Evolutionary conservation across 306 rosid species (phyloP).

Genomic region (Prunus campanulata): DNA sequence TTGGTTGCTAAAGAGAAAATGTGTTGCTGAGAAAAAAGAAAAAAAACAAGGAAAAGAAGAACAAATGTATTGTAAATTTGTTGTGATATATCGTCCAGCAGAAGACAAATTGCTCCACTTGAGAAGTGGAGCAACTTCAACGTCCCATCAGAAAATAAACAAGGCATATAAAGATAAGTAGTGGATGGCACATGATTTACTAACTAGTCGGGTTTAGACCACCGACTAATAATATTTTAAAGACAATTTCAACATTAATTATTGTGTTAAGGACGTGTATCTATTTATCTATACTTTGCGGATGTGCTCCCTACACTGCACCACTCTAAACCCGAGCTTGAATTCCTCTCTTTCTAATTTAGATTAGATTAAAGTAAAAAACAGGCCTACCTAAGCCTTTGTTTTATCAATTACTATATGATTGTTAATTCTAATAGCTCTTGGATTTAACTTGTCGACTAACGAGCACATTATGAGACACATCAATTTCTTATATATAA

Average conservation of each 20-base stretch:
- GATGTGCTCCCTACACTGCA: too few species aligned
- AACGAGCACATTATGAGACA: too few species aligned
- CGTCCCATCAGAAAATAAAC: not conserved
- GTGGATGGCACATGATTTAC: not conserved
- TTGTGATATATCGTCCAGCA: too few species aligned
- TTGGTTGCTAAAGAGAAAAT: not conserved
- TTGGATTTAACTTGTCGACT: not conserved
- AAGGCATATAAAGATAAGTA: not conserved
- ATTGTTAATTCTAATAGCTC: not conserved
- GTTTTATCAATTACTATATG: not conserved
- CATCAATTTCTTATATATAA: too few species aligned
- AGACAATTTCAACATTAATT: not conserved
- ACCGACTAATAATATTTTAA: not conserved
- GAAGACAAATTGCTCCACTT: slow-evolving; percentile 9
- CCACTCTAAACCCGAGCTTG: rapidly evolving
- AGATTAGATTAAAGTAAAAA: too few species aligned
- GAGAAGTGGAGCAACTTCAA: slow-evolving; percentile 24
- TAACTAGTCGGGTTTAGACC: not conserved
- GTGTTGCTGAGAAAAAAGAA: not conserved
- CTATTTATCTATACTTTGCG: too few species aligned
- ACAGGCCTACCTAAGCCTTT: not conserved
- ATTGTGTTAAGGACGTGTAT: not conserved
- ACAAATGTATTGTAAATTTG: too few species aligned
- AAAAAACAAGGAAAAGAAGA: not conserved
- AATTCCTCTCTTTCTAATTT: too few species aligned